phyloP scores from a whole-genome alignment of 1,139 yeast species.

The Suzukiozyma palmioleophila region DNA sequence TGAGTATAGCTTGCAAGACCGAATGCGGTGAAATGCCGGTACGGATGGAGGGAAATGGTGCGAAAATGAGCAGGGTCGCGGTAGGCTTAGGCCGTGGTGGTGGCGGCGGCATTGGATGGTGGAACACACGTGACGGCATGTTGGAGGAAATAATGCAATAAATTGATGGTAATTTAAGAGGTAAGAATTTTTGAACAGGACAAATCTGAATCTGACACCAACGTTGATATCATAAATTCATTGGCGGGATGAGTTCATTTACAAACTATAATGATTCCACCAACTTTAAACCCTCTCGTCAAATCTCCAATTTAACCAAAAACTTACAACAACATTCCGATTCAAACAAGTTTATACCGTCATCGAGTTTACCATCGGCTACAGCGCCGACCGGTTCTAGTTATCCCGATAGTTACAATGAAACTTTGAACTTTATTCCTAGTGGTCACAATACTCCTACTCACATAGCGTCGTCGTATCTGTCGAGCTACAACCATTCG shows the following conservation, averaged over 20 bases:
- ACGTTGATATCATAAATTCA: too few species aligned
- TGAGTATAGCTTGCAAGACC: too few species aligned
- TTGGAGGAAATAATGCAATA: too few species aligned
- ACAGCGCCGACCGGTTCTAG: conserved; percentile 7
- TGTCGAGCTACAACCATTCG: conserved; percentile 30
- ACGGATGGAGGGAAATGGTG: too few species aligned
- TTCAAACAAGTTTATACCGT: conserved; percentile 8
- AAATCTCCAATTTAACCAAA: conserved; percentile 37
- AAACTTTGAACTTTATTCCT: conserved; percentile 36
- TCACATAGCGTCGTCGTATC: conserved; percentile 46
- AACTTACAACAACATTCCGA: conserved; percentile 19
- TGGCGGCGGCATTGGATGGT: too few species aligned
- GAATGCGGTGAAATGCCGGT: too few species aligned
- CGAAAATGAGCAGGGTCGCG: too few species aligned
- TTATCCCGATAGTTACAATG: conserved; percentile 10
- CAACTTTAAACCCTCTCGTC: conserved; percentile 5
- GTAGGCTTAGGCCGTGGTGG: too few species aligned
- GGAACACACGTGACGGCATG: too few species aligned
- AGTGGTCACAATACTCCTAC: conserved; percentile 54
- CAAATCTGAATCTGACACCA: too few species aligned
- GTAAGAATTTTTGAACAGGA: too few species aligned
- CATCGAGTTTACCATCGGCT: conserved; percentile 5
- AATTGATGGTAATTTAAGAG: too few species aligned
- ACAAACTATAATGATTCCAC: not conserved
- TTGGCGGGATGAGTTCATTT: conserved; percentile 1